These are phyloP conservation scores for Diplosphaera chodatii DNA, from an alignment of 139 green algal genomes.

Conservation along the genomic window DNA sequence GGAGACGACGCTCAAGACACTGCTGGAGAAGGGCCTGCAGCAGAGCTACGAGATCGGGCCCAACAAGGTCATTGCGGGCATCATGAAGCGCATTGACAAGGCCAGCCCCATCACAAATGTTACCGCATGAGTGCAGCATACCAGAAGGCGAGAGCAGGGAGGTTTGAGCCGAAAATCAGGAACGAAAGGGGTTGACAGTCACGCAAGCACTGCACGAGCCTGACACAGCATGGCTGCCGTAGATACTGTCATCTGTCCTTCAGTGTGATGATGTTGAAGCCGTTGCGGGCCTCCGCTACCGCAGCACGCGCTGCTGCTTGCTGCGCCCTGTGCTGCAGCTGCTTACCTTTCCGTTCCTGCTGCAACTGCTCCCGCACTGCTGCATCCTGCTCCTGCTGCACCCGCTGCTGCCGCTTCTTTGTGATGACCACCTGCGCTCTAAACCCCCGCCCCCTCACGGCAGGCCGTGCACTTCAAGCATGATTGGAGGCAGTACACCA, in stretches of 20 bases:
- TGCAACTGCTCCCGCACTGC: not conserved
- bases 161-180: too few relatives aligned
- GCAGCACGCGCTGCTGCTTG: too few relatives aligned
- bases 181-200: too few relatives aligned
- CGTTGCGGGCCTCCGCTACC: too few relatives aligned
- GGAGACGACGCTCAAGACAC: constrained; percentile 82
- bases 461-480: too few relatives aligned
- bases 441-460: too few relatives aligned
- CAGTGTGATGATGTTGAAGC: not conserved
- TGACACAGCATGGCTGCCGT: too few relatives aligned
- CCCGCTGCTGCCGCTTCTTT: not conserved
- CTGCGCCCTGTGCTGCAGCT: not conserved
- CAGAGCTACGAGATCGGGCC: constrained; percentile 85
- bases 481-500: too few relatives aligned
- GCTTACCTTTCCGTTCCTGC: not conserved
- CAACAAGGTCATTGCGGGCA: constrained; percentile 86
- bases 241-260: not conserved
- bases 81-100: constrained; percentile 97
- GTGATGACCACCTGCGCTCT: not conserved
- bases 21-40: constrained; percentile 81
- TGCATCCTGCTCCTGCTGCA: not conserved
- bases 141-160: too few relatives aligned
- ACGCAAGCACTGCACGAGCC: too few relatives aligned
- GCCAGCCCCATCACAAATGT: constrained; percentile 58
- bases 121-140: constrained; percentile 42